Evolutionary conservation across 1,139 yeast genomes (phyloP), one percentile per base, ranked within the genome.

Genomic region (Suzukiozyma palmioleophila): DNA sequence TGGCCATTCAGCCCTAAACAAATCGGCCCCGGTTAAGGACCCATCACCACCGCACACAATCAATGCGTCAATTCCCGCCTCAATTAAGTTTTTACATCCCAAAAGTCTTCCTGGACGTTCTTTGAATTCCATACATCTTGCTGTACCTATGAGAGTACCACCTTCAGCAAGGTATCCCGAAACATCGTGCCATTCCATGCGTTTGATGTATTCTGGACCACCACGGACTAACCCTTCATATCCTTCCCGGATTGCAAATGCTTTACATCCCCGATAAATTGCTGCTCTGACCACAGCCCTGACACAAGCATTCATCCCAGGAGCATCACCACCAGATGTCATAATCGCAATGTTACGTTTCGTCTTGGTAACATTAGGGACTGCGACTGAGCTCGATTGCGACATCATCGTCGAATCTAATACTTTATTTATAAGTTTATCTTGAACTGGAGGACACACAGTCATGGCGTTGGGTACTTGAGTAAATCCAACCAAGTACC

Each of bases 241-340:
- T 43, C 94, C 94, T 63, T 84, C 94, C 57, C 75, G 79, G 24
- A 84, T 72, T 3, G 85, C 89, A 56, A 69, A 84, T 1, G 84
- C 84, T 50, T 80, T 84, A 57, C 90, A 83, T 10, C 82, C 86
- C 45, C 75, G 67, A 62, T 69, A 79, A 47, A 84, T 81, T 40
- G 86, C 85, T 0, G 90, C 78, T 50, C 94, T 68, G 8, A 84
- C 84, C 39, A 84, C 87, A 1, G 92, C 90, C 49, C 92, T 70
- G 8, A 84, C 92, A 22, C 80, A 83, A 6, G 92, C 87, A 56
- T 82, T 82, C 94, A 84, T 84, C 51, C 94, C 94, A 14, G 87
- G 92, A 35, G 92, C 84, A 58, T 84, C 94, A 54, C 94, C 94
- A 47, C 94, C 94, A 1, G 90, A 82, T 2, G 94, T 84, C 92